Evolutionary conservation across 768 basidiomycete genomes (phyloP).

Genomic region (Exsudoporus frostii): DNA sequence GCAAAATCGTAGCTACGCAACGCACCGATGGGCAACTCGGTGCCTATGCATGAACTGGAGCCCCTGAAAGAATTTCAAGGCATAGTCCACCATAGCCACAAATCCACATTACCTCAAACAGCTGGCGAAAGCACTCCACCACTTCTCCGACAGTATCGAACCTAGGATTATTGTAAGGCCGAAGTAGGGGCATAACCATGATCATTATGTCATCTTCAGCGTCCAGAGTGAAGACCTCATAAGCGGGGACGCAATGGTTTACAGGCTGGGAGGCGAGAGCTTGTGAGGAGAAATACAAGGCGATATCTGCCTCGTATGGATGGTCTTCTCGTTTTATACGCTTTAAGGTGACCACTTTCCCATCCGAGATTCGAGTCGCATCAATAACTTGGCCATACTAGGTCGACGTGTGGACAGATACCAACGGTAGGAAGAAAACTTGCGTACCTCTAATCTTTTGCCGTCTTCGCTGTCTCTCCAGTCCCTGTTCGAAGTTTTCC

Average conservation of each 20-base stretch:
- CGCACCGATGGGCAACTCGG: slow-evolving; percentile 31
- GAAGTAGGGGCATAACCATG: slow-evolving; percentile 31
- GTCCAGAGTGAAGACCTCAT: slow-evolving; percentile 11
- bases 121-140: slow-evolving; percentile 27
- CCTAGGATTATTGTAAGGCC: slow-evolving; percentile 12
- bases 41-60: slow-evolving; percentile 36
- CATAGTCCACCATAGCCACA: neutral
- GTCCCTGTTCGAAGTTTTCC: neutral
- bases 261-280: neutral
- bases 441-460: neutral
- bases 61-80: slow-evolving; percentile 20
- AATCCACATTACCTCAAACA: slow-evolving; percentile 26
- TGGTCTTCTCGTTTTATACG: neutral
- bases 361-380: slow-evolving; percentile 30
- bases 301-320: slow-evolving; percentile 27
- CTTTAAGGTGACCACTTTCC: slow-evolving; percentile 30
- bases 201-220: slow-evolving; percentile 12
- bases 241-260: slow-evolving; percentile 29
- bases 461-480: neutral
- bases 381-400: slow-evolving; percentile 19
- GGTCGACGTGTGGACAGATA: neutral
- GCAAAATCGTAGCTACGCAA: no score
- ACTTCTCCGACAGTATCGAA: slow-evolving; percentile 16
- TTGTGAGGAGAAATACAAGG: slow-evolving; percentile 16
- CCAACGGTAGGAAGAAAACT: no score